Evolutionary conservation across 768 basidiomycete species (phyloP), one percentile per base, ranked within the genome.

Genomic region (Leccinellum albellum): DNA sequence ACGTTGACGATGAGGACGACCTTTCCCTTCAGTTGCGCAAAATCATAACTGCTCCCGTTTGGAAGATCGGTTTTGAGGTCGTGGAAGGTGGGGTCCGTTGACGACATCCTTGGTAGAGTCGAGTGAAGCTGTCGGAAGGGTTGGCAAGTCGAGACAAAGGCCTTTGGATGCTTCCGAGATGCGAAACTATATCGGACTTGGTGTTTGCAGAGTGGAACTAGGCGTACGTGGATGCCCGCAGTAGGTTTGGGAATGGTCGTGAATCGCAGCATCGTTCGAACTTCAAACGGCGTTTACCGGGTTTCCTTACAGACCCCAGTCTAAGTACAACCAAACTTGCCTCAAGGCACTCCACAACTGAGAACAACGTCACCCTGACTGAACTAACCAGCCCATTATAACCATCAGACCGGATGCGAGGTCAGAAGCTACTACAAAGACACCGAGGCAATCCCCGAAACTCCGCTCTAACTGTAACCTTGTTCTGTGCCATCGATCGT

Each of bases 1-100:
- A 82, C 80, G 66, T 92, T 93, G 53, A 91, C 89, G 56, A 93
- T 76, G 40, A 92, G 78, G 37, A 90, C 87, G 17, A 86, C 83
- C 71, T 89, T 91, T 42, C 87, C 90, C 67, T 85, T 85, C 61
- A 92, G 73, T 54, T 89, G 76, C 7, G 80, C 77, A 62, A 92
- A 91, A 59, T 85, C 79, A 56, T 78, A 88, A 9, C 71, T 67
- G 59, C 83, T 75, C 28, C 76, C 80, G 35, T 75, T 75, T 1
- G 88, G 86, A 28, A 81, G 73, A 37, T 84, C 82, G 20, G 87
- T 83, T 65, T 87, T 87, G 64, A 91, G 78, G 49, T 80, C 79
- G 71, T 91, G 83, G 73, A 91, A 91, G 13, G 75, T 66, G 23
- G 65, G 1, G 3, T 77, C 64, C 9, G 64, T 55, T 1, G 69